phyloP scores from a whole-genome alignment of 257 asterid species.

The Gardenia jasminoides region DNA sequence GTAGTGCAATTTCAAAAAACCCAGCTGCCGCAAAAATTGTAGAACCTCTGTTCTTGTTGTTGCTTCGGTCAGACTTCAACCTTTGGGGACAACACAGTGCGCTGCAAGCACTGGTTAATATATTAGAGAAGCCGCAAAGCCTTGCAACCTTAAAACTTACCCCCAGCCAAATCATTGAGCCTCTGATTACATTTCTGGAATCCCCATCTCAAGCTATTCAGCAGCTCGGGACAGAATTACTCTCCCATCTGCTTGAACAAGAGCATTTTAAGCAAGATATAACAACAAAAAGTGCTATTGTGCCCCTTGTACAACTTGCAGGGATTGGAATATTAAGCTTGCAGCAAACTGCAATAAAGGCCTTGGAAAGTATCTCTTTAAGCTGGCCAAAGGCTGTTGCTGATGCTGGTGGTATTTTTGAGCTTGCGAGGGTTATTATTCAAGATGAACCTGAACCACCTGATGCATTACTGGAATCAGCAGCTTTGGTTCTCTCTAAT shows the following conservation, averaged over 20 bases:
- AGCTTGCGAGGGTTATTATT: slow-evolving; percentile 70
- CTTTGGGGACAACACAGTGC: slow-evolving; percentile 92
- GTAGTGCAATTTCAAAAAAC: slow-evolving; percentile 73
- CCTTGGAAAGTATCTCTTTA: slow-evolving; percentile 66
- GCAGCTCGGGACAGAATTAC: slow-evolving; percentile 78
- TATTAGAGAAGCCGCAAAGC: slow-evolving; percentile 84
- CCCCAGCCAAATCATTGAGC: slow-evolving; percentile 79
- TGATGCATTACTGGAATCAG: slow-evolving; percentile 67
- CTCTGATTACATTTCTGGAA: slow-evolving; percentile 63
- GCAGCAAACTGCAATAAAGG: slow-evolving; percentile 77
- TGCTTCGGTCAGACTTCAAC: slow-evolving; percentile 66
- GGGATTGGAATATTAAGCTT: slow-evolving; percentile 71
- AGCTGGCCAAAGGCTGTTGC: slow-evolving; percentile 83
- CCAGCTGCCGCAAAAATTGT: slow-evolving; percentile 60
- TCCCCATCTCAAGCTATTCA: slow-evolving; percentile 87
- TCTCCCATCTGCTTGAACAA: slow-evolving; percentile 77
- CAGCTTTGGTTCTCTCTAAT: slow-evolving; percentile 71
- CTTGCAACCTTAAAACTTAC: slow-evolving; percentile 60
- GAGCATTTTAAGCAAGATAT: slow-evolving; percentile 85
- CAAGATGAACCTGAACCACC: slow-evolving; percentile 79
- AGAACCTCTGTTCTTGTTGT: slow-evolving; percentile 74
- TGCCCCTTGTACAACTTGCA: slow-evolving; percentile 82
- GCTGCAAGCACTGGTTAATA: slow-evolving; percentile 81
- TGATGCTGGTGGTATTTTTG: slow-evolving; percentile 84
- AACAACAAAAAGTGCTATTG: slow-evolving; percentile 63